These are phyloP conservation scores for Calonectria hawksworthii DNA, from an alignment of 2,329 filamentous ascomycete species.

Conservation along the genomic window DNA sequence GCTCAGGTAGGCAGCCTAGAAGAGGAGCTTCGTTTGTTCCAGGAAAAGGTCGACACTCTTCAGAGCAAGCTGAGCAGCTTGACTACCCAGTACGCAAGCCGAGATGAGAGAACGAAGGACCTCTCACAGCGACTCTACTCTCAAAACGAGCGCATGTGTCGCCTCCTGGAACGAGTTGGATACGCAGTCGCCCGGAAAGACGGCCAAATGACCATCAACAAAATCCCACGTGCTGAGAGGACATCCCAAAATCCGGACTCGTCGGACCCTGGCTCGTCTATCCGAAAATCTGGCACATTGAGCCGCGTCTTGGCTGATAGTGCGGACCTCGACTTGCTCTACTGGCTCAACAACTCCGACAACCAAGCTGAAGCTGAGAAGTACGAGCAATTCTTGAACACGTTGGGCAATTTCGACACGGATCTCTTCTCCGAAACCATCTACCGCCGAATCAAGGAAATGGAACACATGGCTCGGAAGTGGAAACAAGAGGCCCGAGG, in stretches of 20 bases:
- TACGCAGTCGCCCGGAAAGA: constrained; percentile 84
- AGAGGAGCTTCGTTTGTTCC: constrained; percentile 78
- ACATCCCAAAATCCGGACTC: constrained; percentile 68
- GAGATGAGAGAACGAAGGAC: constrained; percentile 82
- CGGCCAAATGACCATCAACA: constrained; percentile 81
- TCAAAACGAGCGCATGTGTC: constrained; percentile 86
- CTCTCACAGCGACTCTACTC: constrained; percentile 86
- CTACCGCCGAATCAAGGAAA: constrained; percentile 90
- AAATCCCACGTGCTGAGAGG: constrained; percentile 73
- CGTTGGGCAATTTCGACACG: constrained; percentile 83
- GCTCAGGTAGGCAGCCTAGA: constrained; percentile 83
- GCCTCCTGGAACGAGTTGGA: constrained; percentile 88
- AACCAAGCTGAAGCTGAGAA: constrained; percentile 77
- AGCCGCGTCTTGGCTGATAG: constrained; percentile 71
- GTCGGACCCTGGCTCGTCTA: constrained; percentile 66
- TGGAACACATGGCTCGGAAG: constrained; percentile 93
- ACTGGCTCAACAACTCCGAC: constrained; percentile 84
- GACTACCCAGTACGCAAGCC: constrained; percentile 74
- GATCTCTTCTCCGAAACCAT: constrained; percentile 88
- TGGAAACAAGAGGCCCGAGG: constrained; percentile 90
- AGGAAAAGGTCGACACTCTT: constrained; percentile 72
- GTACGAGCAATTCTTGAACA: constrained; percentile 81
- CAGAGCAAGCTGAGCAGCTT: constrained; percentile 67
- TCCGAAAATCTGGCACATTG: constrained; percentile 67
- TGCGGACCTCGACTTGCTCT: constrained; percentile 79